phyloP scores from a whole-genome alignment of 768 basidiomycete genomes.

The Phylloporus sp. region DNA sequence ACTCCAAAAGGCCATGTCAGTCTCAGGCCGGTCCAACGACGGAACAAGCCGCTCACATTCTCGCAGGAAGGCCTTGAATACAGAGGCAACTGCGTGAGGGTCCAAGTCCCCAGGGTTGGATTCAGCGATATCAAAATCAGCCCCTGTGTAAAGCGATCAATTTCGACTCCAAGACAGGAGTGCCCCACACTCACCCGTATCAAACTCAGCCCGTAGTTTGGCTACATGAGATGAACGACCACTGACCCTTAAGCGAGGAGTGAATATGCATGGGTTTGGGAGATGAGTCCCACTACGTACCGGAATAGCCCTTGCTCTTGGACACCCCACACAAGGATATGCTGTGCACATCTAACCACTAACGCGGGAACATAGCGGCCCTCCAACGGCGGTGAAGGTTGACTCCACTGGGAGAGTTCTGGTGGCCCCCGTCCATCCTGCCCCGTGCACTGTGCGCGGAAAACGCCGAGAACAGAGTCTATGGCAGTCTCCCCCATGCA shows the following conservation, averaged over 20 bases:
- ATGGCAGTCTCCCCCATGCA: slow-evolving; percentile 58
- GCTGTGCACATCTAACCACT: slow-evolving; percentile 77
- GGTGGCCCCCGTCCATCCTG: not conserved
- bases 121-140: slow-evolving; percentile 77
- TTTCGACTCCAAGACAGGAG: not conserved
- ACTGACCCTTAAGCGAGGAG: slow-evolving; percentile 51
- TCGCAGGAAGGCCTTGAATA: slow-evolving; percentile 90
- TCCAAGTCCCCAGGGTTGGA: slow-evolving; percentile 84
- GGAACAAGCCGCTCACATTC: slow-evolving; percentile 61
- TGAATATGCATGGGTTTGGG: slow-evolving; percentile 4
- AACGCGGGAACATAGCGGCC: slow-evolving; percentile 62
- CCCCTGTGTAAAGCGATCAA: slow-evolving; percentile 43
- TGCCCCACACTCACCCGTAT: slow-evolving; percentile 49
- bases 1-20: slow-evolving; percentile 44
- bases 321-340: slow-evolving; percentile 75
- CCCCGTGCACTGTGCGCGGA: slow-evolving; percentile 6
- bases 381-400: slow-evolving; percentile 36
- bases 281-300: slow-evolving; percentile 51
- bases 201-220: slow-evolving; percentile 74
- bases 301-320: slow-evolving; percentile 85
- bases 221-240: slow-evolving; percentile 79
- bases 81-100: slow-evolving; percentile 88
- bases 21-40: not conserved
- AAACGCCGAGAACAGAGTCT: slow-evolving; percentile 14
- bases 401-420: slow-evolving; percentile 7